Base-by-base conservation (phyloP, 768 basidiomycete genomes). In the Hemileccinum impolitum region DNA sequence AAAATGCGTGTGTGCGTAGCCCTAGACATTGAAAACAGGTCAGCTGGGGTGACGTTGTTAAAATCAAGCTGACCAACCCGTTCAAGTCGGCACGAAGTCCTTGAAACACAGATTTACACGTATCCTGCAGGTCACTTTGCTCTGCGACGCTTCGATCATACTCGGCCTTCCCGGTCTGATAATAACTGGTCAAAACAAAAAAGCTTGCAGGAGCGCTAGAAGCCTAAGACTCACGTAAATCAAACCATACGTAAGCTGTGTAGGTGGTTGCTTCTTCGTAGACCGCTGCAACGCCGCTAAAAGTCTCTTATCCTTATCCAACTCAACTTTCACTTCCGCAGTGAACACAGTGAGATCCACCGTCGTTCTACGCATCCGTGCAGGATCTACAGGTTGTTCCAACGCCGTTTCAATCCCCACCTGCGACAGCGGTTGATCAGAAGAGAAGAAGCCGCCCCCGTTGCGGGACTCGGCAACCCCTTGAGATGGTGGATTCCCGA, bases 321-420 rank as follows among this genome's bases (percentile, higher is more conserved):
- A 30, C n/a, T 35, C 5, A 4, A 47, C 42, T 1, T 43, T 25
- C 37, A 47, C 49, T 4, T 47, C 32, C 8, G 62, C 69, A 19
- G 53, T 54, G 50, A 61, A 71, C n/a, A 70, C 48, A 4, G 61
- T 62, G 5, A 71, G 59, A 13, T 54, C 48, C n/a, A 41, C 17
- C 40, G 15, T 35, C 34, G 28, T 9, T 30, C 28, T 30, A 30
- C 9, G 11, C 28, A 30, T 30, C 28, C 28, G 28, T 9, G 28
- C 28, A 30, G 28, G 28, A 30, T 30, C 28, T 9, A 30, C 28
- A 9, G 28, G 28, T 30, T 30, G 28, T 30, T 30, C 4, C 9
- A 8, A 8, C 28, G 8, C 28, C 28, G 28, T 30, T 30, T 30
- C 28, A 3, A 8, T 30, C 28, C 28, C 11, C 9, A 12, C 2